A percentile compares a stretch with the other conserved stretches of the same genome.
These are phyloP conservation scores for Tricholoma furcatifolium DNA, from an alignment of 768 basidiomycete genomes.

Conservation along the genomic window DNA sequence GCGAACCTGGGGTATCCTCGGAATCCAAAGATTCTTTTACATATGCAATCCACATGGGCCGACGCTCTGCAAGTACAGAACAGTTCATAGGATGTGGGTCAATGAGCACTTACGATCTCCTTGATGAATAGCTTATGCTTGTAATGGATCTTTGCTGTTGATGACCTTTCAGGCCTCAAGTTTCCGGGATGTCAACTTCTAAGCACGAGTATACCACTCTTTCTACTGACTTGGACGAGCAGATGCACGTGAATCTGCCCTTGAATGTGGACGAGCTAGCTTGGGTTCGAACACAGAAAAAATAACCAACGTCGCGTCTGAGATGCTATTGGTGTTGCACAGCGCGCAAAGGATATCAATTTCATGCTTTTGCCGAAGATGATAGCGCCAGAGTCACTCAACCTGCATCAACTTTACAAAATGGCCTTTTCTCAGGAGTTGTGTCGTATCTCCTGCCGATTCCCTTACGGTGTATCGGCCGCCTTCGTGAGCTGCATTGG, in stretches of 20 bases:
- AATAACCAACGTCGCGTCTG: conserved; percentile 49
- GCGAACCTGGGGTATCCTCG: no score
- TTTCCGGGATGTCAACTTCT: conserved; percentile 80
- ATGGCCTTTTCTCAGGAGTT: conserved; percentile 75
- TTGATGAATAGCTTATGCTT: conserved; percentile 57
- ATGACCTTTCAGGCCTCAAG: conserved; percentile 67
- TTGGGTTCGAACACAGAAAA: conserved; percentile 45
- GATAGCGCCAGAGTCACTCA: conserved; percentile 92
- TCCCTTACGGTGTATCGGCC: conserved; percentile 88
- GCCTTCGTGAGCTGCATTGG: conserved; percentile 26
- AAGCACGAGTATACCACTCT: conserved; percentile 91
- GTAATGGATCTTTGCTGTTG: background rate
- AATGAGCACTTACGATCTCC: conserved; percentile 74
- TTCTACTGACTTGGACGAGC: conserved; percentile 75
- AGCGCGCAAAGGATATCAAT: conserved; percentile 54
- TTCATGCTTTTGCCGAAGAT: conserved; percentile 82
- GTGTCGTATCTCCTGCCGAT: conserved; percentile 79
- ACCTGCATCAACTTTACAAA: no score
- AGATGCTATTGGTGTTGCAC: conserved; percentile 53
- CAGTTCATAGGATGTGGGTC: conserved; percentile 60
- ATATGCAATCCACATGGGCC: conserved; percentile 34
- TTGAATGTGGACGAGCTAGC: conserved; percentile 50
- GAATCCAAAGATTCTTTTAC: no score
- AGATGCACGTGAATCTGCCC: conserved; percentile 47
- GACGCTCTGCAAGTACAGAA: conserved; percentile 66